Evolutionary conservation across 345 rosid genomes (phyloP), one percentile per base, ranked within the genome.

Genomic region (Citrus inodora): DNA sequence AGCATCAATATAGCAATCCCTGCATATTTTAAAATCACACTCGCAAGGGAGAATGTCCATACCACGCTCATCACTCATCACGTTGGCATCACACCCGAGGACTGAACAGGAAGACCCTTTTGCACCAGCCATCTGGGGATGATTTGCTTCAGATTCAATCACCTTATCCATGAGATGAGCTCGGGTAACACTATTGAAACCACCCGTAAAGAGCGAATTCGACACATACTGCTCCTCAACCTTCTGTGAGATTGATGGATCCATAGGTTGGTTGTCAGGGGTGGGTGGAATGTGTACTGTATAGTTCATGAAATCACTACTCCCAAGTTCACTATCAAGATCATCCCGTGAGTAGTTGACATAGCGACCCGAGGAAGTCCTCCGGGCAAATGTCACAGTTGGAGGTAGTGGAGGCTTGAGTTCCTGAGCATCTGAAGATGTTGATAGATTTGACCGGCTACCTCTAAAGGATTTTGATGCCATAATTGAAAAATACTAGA

Each of bases 111-210:
- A 92, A 1, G 99, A 93, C 19, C 98, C 99, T 83, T 92, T 95
- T 11, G 92, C 88, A 13, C 99, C 99, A 70, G 98, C 99, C 99
- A 95, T 95, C 70, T 95, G 99, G 2, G 99, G 99, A 84, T 95
- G 99, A 79, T 60, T 91, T 8, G 97, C 81, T 82, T 95, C 97
- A n/a, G 93, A 93, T 24, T 95, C 98, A 25, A 85, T 92, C 79
- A 95, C 98, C 87, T 93, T 95, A 86, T 95, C 98, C 98, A 95
- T 95, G 48, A 95, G 89, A 84, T 95, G 98, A 77, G 98, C 97
- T 35, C 94, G 87, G 0, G 98, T 95, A 33, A 87, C 89, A 78
- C 94, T 93, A 81, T 92, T 95, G 75, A 92, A 95, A 16, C 98
- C 98, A 9, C 99, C 99, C 0, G 99, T 95, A 79, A 95, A 95